A percentile compares a stretch with the other conserved stretches of the same genome.
Evolutionary conservation across 306 rosid species (phyloP).

Genomic region (Lablab purpureus): DNA sequence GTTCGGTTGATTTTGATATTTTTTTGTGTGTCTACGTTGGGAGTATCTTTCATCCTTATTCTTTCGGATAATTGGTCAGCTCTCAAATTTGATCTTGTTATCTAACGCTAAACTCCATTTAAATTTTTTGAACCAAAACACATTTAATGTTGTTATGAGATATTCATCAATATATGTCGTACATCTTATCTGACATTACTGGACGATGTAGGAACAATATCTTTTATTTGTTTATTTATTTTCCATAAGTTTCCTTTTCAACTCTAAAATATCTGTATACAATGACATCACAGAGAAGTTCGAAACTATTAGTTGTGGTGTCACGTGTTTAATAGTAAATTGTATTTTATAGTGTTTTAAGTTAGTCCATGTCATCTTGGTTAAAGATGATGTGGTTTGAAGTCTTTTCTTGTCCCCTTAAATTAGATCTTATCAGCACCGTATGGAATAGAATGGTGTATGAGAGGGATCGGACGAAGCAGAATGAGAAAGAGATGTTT

Average conservation of each 20-base stretch:
- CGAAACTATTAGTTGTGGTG: constrained; percentile 25
- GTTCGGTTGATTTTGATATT: constrained; percentile 30
- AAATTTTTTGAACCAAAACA: not conserved
- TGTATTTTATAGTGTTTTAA: not conserved
- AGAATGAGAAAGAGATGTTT: not conserved
- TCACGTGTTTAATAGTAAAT: constrained; percentile 15
- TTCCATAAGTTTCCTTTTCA: not conserved
- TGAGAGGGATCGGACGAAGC: not conserved
- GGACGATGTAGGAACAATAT: not conserved
- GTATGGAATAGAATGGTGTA: not conserved
- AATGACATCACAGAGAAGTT: not conserved
- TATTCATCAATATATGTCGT: constrained; percentile 18
- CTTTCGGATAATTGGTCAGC: constrained; percentile 36
- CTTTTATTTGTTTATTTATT: not conserved
- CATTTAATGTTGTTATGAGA: constrained; percentile 7
- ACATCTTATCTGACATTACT: constrained; percentile 19
- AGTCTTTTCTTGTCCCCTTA: constrained; percentile 6
- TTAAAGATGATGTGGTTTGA: not conserved
- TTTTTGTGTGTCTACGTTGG: constrained; percentile 26
- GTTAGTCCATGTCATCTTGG: constrained; percentile 32
- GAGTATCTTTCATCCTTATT: constrained; percentile 36
- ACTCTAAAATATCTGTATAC: not conserved
- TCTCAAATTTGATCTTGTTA: constrained; percentile 26
- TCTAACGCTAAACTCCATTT: constrained; percentile 20
- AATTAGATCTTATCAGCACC: constrained; percentile 8